Evolutionary conservation across 140 eudicot species (phyloP).

Genomic region (Anethum foeniculum): DNA sequence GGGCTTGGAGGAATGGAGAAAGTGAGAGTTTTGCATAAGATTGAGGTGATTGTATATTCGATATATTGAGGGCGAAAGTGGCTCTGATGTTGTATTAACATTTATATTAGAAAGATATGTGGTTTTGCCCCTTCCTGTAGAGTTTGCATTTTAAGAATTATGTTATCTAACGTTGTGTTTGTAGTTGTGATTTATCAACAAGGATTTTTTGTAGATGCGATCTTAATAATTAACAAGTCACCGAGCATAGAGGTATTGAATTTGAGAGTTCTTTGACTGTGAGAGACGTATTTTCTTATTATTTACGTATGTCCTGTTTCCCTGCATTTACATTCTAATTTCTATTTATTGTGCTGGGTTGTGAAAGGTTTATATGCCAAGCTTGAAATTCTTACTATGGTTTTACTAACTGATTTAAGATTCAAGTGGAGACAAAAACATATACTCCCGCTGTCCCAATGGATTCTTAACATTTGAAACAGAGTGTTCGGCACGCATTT

Average conservation of each 20-base stretch:
- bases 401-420: background rate
- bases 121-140: background rate
- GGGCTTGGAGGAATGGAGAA: background rate
- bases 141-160: background rate
- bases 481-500: too few species aligned
- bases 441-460: too few species aligned
- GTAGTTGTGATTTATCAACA: background rate
- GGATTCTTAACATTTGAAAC: too few species aligned
- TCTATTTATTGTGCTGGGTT: too few species aligned
- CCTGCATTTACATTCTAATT: too few species aligned
- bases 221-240: background rate
- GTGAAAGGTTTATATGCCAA: too few species aligned
- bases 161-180: background rate
- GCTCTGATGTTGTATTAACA: background rate
- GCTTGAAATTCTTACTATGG: too few species aligned
- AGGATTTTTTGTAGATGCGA: background rate
- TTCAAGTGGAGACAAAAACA: background rate
- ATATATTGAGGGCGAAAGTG: background rate
- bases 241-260: background rate
- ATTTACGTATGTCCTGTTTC: background rate
- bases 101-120: background rate
- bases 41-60: background rate
- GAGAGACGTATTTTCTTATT: background rate
- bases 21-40: background rate
- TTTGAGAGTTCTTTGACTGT: background rate